Base-by-base conservation (phyloP, 2,329 filamentous ascomycete genomes). In the Beauveria sp. region DNA sequence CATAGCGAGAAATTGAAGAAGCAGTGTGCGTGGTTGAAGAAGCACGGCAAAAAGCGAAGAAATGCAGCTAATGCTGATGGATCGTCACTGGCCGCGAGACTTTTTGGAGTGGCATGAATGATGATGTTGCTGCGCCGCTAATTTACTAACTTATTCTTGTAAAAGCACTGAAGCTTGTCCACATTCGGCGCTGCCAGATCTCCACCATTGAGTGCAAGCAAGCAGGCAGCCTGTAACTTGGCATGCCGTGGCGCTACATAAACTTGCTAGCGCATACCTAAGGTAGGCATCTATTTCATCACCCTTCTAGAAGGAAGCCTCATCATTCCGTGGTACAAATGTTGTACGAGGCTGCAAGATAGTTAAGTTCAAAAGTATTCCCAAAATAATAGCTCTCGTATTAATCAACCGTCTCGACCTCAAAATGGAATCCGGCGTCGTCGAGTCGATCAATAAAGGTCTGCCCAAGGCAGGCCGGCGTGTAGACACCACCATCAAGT, bases 391-490 rank as follows among this genome's bases (percentile, higher is more conserved):
- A 3, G 30, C 18, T 12, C 18, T 18, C 8, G 40, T 54, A 22
- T 43, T 43, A 24, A 14, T 55, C 60, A 63, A 38, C 53, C 59
- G 53, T 76, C 68, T 78, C 80, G 26, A 79, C 78, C 67, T 89
- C 83, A 50, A 88, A 78, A 69, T 82, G 82, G 68, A 92, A 81
- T 2, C 88, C 88, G 45, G 77, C 80, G 40, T 79, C 77, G 42
- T 82, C 75, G 46, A 90, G 68, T 16, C 86, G 79, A 68, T 91
- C 83, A 63, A 91, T 76, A 68, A 84, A 88, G 10, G 79, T 75
- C 66, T 87, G 84, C 1, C 89, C 89, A 2, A 93, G 75, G 59
- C 83, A 88, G 0, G 89, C 87, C 0, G 89, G 86, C 1, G 90
- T 93, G 64, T 89, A 83, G 26, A 91, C 75, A 3, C 89, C 89